Evolutionary conservation across 495 filamentous ascomycete species (phyloP), one percentile per base, ranked within the genome.

Genomic region (Saxispiralis lemnorum): DNA sequence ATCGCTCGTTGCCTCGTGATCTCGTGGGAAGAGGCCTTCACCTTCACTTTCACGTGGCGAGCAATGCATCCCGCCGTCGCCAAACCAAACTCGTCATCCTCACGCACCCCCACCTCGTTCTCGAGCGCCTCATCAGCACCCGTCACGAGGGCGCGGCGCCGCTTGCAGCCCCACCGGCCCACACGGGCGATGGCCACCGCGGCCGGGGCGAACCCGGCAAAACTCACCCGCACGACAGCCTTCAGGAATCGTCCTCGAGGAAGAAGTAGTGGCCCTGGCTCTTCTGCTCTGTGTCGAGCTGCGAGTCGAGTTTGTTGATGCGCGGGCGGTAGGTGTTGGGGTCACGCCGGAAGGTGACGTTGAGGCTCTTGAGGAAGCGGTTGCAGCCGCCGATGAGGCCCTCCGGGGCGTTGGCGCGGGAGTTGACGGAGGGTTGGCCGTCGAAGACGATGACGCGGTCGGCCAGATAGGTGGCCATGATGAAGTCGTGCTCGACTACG

Each of bases 401-500:
- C 66, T 96, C 85, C 17, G 89, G 92, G 38, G 71, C 66, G 62
- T 93, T 93, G 35, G 89, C 89, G 38, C 72, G 79, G 31, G 89
- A 78, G 48, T 94, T 70, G 46, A 93, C 66, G 55, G 85, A 89
- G 12, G 92, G 86, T 63, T 87, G 58, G 51, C 89, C 89, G 58
- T 94, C 89, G 56, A 97, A 97, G 50, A 96, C 89, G 57, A 97
- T 96, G 56, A 97, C 89, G 52, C 88, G 82, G 56, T 97, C 89
- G 33, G 92, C 89, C 15, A 96, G 76, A 61, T 97, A 97, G 14
- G 89, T 82, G 21, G 85, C 86, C 89, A 96, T 96, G 68, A 95
- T 96, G 68, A 97, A 96, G 76, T 97, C 92, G 79, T 97, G 89
- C 76, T 97, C 89, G 54, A 96, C 89, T 49, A 97, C 75, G 61